A percentile compares a stretch with the other conserved stretches of the same genome.
Evolutionary conservation across 352 stramenopile species (phyloP).

Genomic region (Aphanomyces stellatus): DNA sequence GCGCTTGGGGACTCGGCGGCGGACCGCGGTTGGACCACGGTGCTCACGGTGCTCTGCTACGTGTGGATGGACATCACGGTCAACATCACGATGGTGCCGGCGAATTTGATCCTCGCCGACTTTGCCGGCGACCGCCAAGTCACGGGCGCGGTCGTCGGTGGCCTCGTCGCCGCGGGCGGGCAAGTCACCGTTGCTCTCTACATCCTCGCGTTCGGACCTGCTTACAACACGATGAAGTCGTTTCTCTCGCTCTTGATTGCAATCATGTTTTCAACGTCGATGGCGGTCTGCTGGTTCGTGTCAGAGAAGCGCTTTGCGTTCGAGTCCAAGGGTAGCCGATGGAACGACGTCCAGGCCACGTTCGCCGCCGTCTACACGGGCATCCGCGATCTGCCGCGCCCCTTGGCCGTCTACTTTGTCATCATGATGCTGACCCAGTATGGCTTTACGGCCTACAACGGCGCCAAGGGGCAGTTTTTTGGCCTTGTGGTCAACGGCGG

Average conservation of each 20-base stretch:
- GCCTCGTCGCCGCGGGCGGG: constrained; percentile 38
- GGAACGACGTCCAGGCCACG: constrained; percentile 29
- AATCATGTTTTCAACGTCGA: constrained; percentile 31
- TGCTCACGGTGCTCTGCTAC: constrained; percentile 50
- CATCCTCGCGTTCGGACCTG: constrained; percentile 39
- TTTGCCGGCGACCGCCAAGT: constrained; percentile 49
- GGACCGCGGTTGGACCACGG: constrained; percentile 35
- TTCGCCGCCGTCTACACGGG: constrained; percentile 29
- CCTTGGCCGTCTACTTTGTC: constrained; percentile 41
- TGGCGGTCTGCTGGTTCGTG: constrained; percentile 26
- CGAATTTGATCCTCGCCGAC: constrained; percentile 40
- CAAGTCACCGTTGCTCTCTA: constrained; percentile 39
- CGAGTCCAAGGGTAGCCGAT: background rate
- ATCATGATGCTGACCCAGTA: constrained; percentile 51
- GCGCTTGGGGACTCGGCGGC: constrained; percentile 39
- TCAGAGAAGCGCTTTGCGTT: constrained; percentile 28
- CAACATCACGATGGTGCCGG: constrained; percentile 41
- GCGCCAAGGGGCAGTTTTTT: constrained; percentile 62
- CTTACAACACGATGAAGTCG: constrained; percentile 35
- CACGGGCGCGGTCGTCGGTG: constrained; percentile 33
- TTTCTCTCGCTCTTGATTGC: constrained; percentile 47
- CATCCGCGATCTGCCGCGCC: constrained; percentile 32
- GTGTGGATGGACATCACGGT: constrained; percentile 55
- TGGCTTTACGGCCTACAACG: constrained; percentile 54
- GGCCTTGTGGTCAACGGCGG: constrained; percentile 47